Conservation (phyloP, 805 yeast genomes). For the Nakazawaea molendinolei region DNA sequence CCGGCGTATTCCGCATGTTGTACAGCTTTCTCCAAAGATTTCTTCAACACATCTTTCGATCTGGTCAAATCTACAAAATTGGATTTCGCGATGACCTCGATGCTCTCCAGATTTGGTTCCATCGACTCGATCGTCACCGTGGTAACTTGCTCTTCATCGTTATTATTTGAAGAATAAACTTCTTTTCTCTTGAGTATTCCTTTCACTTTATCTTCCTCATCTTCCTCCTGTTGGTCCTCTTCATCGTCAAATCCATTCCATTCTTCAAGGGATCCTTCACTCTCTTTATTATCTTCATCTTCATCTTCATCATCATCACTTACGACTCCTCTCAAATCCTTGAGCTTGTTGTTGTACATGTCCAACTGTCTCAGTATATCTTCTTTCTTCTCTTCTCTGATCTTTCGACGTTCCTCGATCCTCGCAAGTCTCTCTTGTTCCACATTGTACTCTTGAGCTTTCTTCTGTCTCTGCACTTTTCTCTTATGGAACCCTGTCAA, state of each 20-base stretch:
- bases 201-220: constrained; percentile 9
- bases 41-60: constrained; percentile 63
- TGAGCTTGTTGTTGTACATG: constrained; percentile 44
- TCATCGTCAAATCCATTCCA: constrained; percentile 16
- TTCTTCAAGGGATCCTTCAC: too few species aligned
- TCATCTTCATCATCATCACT: constrained; percentile 20
- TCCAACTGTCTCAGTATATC: constrained; percentile 59
- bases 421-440: constrained; percentile 71
- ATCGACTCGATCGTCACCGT: constrained; percentile 52
- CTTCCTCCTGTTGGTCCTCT: constrained; percentile 21
- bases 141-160: constrained; percentile 31
- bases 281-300: constrained; percentile 25
- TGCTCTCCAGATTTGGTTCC: constrained; percentile 35
- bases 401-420: constrained; percentile 67
- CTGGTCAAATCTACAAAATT: constrained; percentile 67
- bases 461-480: constrained; percentile 80
- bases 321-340: constrained; percentile 18
- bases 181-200: constrained; percentile 43
- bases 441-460: constrained; percentile 68
- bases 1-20: constrained; percentile 62
- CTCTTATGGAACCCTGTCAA: constrained; percentile 95
- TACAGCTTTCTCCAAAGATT: constrained; percentile 72
- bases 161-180: constrained; percentile 21
- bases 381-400: constrained; percentile 64
- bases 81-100: constrained; percentile 44